Base-by-base conservation (phyloP, 257 asterid species). In the Ilex aquifolium region DNA sequence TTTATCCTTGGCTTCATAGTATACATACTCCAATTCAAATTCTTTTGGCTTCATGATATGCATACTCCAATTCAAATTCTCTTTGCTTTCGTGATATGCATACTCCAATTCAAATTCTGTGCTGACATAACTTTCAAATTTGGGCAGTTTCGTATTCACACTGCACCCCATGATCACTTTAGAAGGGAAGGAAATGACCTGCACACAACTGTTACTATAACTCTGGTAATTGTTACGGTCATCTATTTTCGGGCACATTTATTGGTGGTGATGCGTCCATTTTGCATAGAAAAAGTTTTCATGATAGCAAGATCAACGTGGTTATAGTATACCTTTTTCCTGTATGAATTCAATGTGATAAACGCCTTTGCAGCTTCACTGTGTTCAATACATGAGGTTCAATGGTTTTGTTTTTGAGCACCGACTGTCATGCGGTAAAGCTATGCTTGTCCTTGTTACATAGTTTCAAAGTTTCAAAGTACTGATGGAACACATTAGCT, bases 111-210 rank as follows among this genome's bases (percentile, higher is more conserved):
- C 48, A 4, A 56, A 15, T 39, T 8, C 29, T 58, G 60, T 60
- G 60, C 63, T 67, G 10, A 59, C 21, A 15, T 73, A 67, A 27
- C 57, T 49, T 21, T 14, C 39, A 30, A 46, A 17, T 62, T 60
- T 72, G 52, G 72, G 65, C 77, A 92, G 99, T 92, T 92, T 65
- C 96, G 95, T 68, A 66, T 92, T 57, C 94, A 72, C 53, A 87
- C 99, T 30, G 97, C 95, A 79, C 86, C 95, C 32, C 99, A 92
- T 65, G 97, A 89, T 65, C 72, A 52, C 66, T 92, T 89, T 82
- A 82, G 73, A 66, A 87, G 97, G 84, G 96, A 92, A 76, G 95
- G 91, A 76, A 82, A 85, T 67, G 90, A 89, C 80, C 85, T 92
- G 61, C 96, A 77, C 59, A 74, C 90, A 57, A 89, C 89, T 59